Evolutionary conservation across 1,284 basidiomycete genomes (phyloP), one percentile per base, ranked within the genome.

Genomic region (Anthracocystis setariae): DNA sequence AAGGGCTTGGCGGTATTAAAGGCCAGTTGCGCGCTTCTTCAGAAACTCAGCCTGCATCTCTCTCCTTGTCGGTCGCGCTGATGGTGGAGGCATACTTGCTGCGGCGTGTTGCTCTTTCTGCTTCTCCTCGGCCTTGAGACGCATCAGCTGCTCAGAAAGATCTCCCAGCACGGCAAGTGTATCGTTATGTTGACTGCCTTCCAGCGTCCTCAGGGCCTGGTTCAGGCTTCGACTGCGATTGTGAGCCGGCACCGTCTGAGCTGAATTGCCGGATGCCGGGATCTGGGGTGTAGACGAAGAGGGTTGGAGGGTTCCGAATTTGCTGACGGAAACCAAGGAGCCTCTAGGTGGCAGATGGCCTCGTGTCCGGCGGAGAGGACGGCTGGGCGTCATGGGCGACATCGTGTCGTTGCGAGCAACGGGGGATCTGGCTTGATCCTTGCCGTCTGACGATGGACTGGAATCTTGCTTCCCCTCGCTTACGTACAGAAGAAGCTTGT

Each of bases 11-110:
- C 7, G 5, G 7, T 29, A 7, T 29, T 37, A 37, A 17, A 13
- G 8, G 13, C 35, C 49, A 3, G 33, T 45, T 7, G 46, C 23
- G 12, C 64, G 53, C 42, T 57, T 61, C 7, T 57, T 44, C 9
- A 69, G 51, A 21, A 50, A 69, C 47, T 69, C 47, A 13, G 58
- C 59, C 24, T 69, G 66, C 59, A 69, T 69, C 47, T 62, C 65
- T 2, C 65, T 35, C 4, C 65, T 54, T 0, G 59, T 68, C 13
- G 49, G 53, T 27, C 52, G 40, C 7, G 52, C 13, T 2, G 54
- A n/a, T 0, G 65, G 59, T 5, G 65, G 59, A 10, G 65, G 65
- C 64, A 67, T 67, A 29, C 44, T 58, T 0, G 50, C 65, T 20
- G 65, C 59, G 2, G 53, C 58, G 13, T 58, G 40, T 0, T 40